phyloP scores from a whole-genome alignment of 2,329 filamentous ascomycete genomes.

The Alternaria dauci region DNA sequence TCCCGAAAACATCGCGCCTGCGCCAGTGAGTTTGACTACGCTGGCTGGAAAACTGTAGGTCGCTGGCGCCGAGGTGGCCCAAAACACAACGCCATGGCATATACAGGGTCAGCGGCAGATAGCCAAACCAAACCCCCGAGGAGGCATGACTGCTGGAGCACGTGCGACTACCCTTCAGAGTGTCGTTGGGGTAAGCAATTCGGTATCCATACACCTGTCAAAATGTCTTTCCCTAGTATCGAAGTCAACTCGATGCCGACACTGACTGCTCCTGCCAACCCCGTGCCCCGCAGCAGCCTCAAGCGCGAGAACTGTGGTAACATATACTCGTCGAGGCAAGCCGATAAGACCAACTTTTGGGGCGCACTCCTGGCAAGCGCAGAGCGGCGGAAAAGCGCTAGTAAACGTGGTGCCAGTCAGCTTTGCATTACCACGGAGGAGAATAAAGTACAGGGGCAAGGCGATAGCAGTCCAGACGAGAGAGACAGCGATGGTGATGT shows the following conservation, averaged over 20 bases:
- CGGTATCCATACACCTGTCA: slow-evolving; percentile 38
- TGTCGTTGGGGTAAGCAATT: slow-evolving; percentile 52
- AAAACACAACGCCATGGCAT: slow-evolving; percentile 6
- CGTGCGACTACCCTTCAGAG: slow-evolving; percentile 58
- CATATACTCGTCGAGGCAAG: slow-evolving; percentile 10
- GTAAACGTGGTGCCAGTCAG: slow-evolving; percentile 21
- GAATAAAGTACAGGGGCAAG: not conserved
- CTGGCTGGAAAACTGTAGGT: slow-evolving; percentile 59
- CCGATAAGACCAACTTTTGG: slow-evolving; percentile 35
- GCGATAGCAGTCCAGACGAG: rapidly evolving
- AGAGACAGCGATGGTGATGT: slow-evolving; percentile 17
- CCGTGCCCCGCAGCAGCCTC: slow-evolving; percentile 24
- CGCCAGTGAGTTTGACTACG: slow-evolving; percentile 62
- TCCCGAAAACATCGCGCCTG: slow-evolving; percentile 54
- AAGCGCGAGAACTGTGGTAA: slow-evolving; percentile 21
- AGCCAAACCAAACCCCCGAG: not conserved
- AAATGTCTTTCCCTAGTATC: slow-evolving; percentile 4
- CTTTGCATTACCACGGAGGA: slow-evolving; percentile 18
- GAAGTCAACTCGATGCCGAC: not conserved
- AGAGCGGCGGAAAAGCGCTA: slow-evolving; percentile 31
- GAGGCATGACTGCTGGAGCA: slow-evolving; percentile 53
- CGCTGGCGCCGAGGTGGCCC: slow-evolving; percentile 50
- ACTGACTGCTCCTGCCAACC: slow-evolving; percentile 7
- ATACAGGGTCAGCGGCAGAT: not conserved
- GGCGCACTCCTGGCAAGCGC: slow-evolving; percentile 36